Evolutionary conservation across 2,329 filamentous ascomycete species (phyloP), one percentile per base, ranked within the genome.

Genomic region (Mariannaea elegans): DNA sequence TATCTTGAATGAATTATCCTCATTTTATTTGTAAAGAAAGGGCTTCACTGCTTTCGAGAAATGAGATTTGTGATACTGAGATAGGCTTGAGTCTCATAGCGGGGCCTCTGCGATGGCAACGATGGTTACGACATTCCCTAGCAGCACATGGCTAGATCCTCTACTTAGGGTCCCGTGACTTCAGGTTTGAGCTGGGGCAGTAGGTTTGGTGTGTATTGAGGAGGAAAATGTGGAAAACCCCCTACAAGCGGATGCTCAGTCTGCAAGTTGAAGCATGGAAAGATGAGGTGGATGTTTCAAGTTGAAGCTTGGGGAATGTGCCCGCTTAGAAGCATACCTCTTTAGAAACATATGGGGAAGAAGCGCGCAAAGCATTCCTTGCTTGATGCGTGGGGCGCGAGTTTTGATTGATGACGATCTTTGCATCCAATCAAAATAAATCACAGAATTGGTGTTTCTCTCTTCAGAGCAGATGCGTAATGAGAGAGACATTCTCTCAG

Each of bases 261-360:
- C n/a, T n/a, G n/a, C n/a, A n/a, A n/a, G n/a, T n/a, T n/a, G n/a
- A n/a, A n/a, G n/a, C n/a, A n/a, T n/a, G 27, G 13, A 12, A 7
- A 16, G 7, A 12, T 10, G 16, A 19, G 14, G 2, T 31, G 6
- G 14, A 41, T 9, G 27, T 8, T 34, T 36, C 24, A 12, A 19
- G 14, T 39, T 39, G 36, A 4, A 10, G 38, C 19, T 19, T 41
- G 38, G 14, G 41, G 29, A 14, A 23, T 13, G 12, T 7, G 3
- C 13, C n/a, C 51, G 42, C 18, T 59, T 59, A 59, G 47, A n/a
- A 36, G 36, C 44, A 59, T 59, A 59, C 51, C 9, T 24, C 19
- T 16, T 29, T 32, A 36, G 21, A 24, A 31, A 49, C 49, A 59
- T 54, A 38, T 53, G 46, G 29, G 21, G 23, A 10, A n/a, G 32